Percentiles rank a stretch among this genome's conserved stretches.
Conservation (phyloP, 495 filamentous ascomycete species). For the Penicillium silybi region DNA sequence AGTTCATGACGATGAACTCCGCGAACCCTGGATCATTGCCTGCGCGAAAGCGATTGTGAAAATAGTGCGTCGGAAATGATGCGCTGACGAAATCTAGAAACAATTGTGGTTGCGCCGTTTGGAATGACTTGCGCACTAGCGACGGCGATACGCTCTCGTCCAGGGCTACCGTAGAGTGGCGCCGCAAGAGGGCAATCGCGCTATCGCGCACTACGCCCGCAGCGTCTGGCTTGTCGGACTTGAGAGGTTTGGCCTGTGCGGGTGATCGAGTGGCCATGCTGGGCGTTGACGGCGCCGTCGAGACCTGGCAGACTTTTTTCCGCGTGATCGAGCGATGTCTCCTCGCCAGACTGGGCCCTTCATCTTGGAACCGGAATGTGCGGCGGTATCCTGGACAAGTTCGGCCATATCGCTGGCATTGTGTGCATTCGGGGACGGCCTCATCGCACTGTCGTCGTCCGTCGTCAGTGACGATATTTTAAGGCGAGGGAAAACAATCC, state of each 20-base stretch:
- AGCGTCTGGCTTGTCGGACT: neutral
- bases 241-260: slow-evolving; percentile 5
- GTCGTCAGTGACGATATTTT: neutral
- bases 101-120: slow-evolving; percentile 20
- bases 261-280: slow-evolving; percentile 2
- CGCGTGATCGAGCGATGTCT: slow-evolving; percentile 21
- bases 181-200: slow-evolving; percentile 26
- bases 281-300: slow-evolving; percentile 2
- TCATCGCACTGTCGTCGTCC: slow-evolving; percentile 28
- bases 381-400: slow-evolving; percentile 36
- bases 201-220: slow-evolving; percentile 16
- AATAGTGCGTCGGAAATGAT: slow-evolving; percentile 31
- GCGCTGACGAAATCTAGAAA: slow-evolving; percentile 30
- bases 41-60: slow-evolving; percentile 30
- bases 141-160: slow-evolving; percentile 24
- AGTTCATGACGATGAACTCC: slow-evolving; percentile 22
- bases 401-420: slow-evolving; percentile 35
- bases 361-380: slow-evolving; percentile 36
- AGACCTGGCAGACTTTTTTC: slow-evolving; percentile 1
- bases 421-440: slow-evolving; percentile 29
- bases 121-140: slow-evolving; percentile 22
- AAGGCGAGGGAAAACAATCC: neutral
- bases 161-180: slow-evolving; percentile 12
- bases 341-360: slow-evolving; percentile 28
- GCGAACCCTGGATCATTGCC: slow-evolving; percentile 21